phyloP scores from a whole-genome alignment of 768 basidiomycete genomes.

The Tylopilus subfusipes region DNA sequence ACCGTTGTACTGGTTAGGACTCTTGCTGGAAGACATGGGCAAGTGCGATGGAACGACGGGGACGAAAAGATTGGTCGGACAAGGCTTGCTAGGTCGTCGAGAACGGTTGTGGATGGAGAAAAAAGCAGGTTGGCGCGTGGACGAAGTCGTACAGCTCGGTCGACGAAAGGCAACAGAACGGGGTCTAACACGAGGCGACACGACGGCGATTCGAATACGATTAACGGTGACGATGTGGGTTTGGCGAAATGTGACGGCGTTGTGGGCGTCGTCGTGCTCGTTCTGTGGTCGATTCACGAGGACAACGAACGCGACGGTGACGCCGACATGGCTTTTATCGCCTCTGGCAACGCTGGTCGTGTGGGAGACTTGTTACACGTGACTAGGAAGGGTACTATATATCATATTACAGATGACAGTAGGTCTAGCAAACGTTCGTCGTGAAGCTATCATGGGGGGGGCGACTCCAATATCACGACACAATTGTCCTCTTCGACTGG shows the following conservation, averaged over 20 bases:
- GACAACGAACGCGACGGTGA: neutral
- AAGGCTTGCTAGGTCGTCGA: neutral
- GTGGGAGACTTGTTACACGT: slow-evolving; percentile 15
- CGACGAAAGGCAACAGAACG: slow-evolving; percentile 10
- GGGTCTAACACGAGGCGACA: slow-evolving; percentile 22
- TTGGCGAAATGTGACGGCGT: neutral
- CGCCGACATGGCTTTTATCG: neutral
- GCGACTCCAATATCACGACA: slow-evolving; percentile 9
- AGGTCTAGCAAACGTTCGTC: slow-evolving; percentile 1
- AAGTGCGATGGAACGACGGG: slow-evolving; percentile 5
- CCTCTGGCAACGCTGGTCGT: neutral
- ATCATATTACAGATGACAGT: slow-evolving; percentile 1
- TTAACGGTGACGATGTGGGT: neutral
- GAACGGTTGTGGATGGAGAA: slow-evolving; percentile 3
- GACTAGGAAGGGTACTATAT: slow-evolving; percentile 11
- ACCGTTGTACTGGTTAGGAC: slow-evolving; percentile 30
- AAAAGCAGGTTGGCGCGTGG: neutral
- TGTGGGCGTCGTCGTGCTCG: neutral
- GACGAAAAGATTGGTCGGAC: neutral
- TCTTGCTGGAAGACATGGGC: slow-evolving; percentile 34
- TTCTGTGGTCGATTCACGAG: neutral
- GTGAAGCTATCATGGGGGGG: slow-evolving; percentile 1
- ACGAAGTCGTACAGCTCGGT: neutral
- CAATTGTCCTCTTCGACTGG: slow-evolving; percentile 10
- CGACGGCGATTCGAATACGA: neutral